phyloP scores from a whole-genome alignment of 805 yeast genomes.

The Kurtzmaniella cleridarum region DNA sequence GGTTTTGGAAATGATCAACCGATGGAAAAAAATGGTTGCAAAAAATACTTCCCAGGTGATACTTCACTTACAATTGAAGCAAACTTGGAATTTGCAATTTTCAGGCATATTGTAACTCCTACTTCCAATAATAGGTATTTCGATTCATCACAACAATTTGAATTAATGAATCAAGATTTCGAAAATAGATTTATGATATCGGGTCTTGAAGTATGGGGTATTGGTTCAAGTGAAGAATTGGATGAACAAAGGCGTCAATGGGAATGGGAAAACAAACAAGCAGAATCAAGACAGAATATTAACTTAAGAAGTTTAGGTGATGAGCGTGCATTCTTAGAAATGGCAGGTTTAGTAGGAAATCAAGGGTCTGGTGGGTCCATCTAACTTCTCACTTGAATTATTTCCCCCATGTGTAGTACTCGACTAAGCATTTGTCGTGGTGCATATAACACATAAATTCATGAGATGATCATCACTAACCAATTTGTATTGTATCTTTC shows the following conservation, averaged over 20 bases:
- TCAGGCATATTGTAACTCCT: constrained; percentile 55
- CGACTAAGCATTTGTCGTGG: no score
- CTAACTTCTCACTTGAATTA: no score
- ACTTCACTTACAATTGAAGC: constrained; percentile 77
- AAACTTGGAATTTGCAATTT: constrained; percentile 73
- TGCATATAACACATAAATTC: background rate
- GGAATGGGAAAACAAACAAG: constrained; percentile 92
- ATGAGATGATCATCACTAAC: no score
- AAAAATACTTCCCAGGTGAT: constrained; percentile 61
- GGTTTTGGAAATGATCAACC: constrained; percentile 80
- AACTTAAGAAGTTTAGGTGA: constrained; percentile 67
- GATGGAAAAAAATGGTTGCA: constrained; percentile 36
- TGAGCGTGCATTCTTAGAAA: constrained; percentile 77
- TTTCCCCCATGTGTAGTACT: constrained; percentile 2
- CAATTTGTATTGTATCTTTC: no score
- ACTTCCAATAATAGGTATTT: constrained; percentile 19
- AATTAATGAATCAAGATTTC: constrained; percentile 24
- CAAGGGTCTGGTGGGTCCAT: constrained; percentile 46
- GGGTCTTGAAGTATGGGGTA: constrained; percentile 88
- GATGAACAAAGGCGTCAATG: constrained; percentile 71
- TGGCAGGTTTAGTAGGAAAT: constrained; percentile 64
- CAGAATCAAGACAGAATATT: constrained; percentile 67
- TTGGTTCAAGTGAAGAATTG: constrained; percentile 74
- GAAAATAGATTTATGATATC: constrained; percentile 70
- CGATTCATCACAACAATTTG: constrained; percentile 16